Conservation (phyloP, 2,329 filamentous ascomycete genomes). For the Cryphonectria nitschkei region DNA sequence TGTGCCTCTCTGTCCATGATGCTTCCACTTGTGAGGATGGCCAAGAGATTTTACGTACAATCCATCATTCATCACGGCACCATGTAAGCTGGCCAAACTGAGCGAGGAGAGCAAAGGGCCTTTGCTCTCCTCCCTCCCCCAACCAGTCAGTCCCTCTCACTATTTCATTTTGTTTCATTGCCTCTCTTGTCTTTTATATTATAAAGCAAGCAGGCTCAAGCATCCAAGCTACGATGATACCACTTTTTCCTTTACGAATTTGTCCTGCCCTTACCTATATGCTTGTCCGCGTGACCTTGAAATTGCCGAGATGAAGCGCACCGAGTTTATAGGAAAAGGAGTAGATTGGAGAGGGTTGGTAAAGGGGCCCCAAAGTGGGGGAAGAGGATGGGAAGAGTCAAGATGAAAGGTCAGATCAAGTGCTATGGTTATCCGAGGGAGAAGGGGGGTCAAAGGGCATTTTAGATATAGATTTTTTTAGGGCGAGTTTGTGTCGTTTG, state of each 20-base stretch:
- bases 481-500: no score
- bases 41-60: not conserved
- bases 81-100: not conserved
- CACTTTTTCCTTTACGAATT: not conserved
- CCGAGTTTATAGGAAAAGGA: no score
- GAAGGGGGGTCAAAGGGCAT: no score
- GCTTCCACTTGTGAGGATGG: not conserved
- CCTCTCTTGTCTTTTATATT: not conserved
- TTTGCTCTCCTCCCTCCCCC: not conserved
- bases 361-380: not conserved
- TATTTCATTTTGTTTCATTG: not conserved
- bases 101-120: not conserved
- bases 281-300: not conserved
- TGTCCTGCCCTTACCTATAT: not conserved
- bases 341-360: not conserved
- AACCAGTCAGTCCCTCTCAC: no score
- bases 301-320: not conserved
- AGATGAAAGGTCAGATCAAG: no score
- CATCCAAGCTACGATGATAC: constrained; percentile 13
- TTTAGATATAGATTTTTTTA: no score
- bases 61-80: no score
- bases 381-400: not conserved
- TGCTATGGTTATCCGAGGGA: no score
- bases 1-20: not conserved
- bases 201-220: constrained; percentile 13